A percentile compares a stretch with the other conserved stretches of the same genome.
These are phyloP conservation scores for Ophiostoma novo-ulmi DNA, from an alignment of 2,329 filamentous ascomycete genomes.

Conservation along the genomic window DNA sequence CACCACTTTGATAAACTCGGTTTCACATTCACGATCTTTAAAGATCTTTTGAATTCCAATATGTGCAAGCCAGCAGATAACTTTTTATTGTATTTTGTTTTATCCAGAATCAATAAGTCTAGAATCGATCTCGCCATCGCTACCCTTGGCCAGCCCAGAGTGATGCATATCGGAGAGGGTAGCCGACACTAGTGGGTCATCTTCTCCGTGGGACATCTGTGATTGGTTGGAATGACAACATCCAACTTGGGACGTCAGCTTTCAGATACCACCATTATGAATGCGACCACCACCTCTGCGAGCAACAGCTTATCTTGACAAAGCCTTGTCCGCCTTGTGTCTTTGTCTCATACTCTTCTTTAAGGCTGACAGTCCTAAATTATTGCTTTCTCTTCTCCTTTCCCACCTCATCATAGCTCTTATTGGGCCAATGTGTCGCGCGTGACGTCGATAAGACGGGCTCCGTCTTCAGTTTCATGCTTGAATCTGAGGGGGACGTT, in stretches of 20 bases:
- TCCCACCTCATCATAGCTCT: not conserved
- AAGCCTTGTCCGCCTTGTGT: conserved; percentile 4
- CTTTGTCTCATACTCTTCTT: not conserved
- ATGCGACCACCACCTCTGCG: not conserved
- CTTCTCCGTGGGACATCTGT: not conserved
- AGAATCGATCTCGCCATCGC: not conserved
- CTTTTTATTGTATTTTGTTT: not conserved
- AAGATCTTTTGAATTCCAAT: no score
- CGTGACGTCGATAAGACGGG: not conserved
- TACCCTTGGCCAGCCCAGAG: not conserved
- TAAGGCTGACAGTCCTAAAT: not conserved
- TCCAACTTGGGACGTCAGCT: not conserved
- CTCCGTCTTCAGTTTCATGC: not conserved
- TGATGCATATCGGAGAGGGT: conserved; percentile 16
- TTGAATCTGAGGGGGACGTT: not conserved
- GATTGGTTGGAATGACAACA: not conserved
- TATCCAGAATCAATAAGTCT: not conserved
- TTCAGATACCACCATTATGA: not conserved
- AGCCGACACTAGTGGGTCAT: conserved; percentile 16
- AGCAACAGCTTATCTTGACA: not conserved
- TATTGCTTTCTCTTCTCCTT: not conserved
- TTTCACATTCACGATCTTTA: no score
- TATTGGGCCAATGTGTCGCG: not conserved
- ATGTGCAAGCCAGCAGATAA: no score
- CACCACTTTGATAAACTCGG: no score